Conservation (phyloP, 306 rosid genomes). For the Oemleria cerasiformis region DNA sequence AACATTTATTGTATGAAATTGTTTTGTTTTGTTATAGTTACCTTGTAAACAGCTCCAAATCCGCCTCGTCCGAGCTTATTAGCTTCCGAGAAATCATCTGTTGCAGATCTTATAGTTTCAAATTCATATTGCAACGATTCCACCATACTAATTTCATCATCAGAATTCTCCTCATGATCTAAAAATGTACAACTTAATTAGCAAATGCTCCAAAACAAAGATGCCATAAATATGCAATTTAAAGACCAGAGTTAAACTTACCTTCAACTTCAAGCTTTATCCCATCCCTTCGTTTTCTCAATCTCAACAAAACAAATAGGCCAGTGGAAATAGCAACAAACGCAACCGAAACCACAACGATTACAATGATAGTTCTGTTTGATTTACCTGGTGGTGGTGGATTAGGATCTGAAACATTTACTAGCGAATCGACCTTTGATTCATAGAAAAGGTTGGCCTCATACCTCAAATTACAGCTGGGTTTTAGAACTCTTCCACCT, state of each 20-base stretch:
- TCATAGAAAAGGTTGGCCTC: conserved; percentile 23
- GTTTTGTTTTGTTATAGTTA: neutral
- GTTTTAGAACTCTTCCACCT: conserved; percentile 26
- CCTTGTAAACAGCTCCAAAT: conserved; percentile 55
- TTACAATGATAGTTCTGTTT: neutral
- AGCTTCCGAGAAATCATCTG: conserved; percentile 42
- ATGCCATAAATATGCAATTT: neutral
- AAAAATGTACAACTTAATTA: no score
- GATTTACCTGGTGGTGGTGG: neutral
- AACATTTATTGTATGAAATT: neutral
- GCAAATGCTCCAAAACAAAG: neutral
- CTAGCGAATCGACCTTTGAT: neutral
- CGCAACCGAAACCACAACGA: neutral
- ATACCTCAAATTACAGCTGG: conserved; percentile 40
- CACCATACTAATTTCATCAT: neutral
- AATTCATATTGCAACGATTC: conserved; percentile 32
- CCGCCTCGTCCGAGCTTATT: conserved; percentile 58
- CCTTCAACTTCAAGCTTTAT: neutral
- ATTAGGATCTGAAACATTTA: neutral
- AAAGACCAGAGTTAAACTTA: neutral
- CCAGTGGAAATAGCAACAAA: neutral
- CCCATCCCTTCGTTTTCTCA: neutral
- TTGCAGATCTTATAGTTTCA: conserved; percentile 31
- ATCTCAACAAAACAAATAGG: neutral
- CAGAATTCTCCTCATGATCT: neutral